Conservation (phyloP, 2,329 filamentous ascomycete genomes). For the Helotiales sp. region DNA sequence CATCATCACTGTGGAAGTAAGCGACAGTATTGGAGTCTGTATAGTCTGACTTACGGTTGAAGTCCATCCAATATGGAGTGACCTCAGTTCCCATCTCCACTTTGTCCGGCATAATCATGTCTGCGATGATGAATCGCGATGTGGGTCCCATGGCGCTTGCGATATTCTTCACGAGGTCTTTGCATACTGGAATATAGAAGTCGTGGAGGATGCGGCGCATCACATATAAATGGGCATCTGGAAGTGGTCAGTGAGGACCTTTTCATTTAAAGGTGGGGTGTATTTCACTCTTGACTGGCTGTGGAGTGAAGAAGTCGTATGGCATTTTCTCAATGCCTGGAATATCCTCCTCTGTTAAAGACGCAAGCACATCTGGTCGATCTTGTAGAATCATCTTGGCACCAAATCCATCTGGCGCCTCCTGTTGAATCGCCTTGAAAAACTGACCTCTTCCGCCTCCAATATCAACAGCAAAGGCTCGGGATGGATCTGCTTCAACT, state of each 20-base stretch:
- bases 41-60: constrained; percentile 4
- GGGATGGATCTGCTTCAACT: constrained; percentile 8
- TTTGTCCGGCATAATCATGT: constrained; percentile 37
- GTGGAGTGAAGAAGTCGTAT: constrained; percentile 40
- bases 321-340: constrained; percentile 38
- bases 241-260: background rate
- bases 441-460: constrained; percentile 30
- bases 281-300: constrained; percentile 37
- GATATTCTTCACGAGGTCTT: constrained; percentile 37
- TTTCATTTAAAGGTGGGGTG: background rate
- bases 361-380: constrained; percentile 35
- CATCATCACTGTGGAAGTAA: constrained; percentile 33
- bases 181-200: constrained; percentile 36
- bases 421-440: constrained; percentile 25
- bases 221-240: constrained; percentile 39
- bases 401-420: constrained; percentile 22
- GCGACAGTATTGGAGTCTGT: background rate
- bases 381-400: constrained; percentile 41
- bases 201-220: constrained; percentile 39
- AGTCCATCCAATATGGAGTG: constrained; percentile 41
- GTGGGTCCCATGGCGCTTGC: constrained; percentile 37
- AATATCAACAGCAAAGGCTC: constrained; percentile 31
- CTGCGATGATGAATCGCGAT: constrained; percentile 37
- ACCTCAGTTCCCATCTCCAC: constrained; percentile 35
- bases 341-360: constrained; percentile 32